These are phyloP conservation scores for Durusdinium trenchii DNA, from an alignment of 73 alveolate species.

Conservation along the genomic window DNA sequence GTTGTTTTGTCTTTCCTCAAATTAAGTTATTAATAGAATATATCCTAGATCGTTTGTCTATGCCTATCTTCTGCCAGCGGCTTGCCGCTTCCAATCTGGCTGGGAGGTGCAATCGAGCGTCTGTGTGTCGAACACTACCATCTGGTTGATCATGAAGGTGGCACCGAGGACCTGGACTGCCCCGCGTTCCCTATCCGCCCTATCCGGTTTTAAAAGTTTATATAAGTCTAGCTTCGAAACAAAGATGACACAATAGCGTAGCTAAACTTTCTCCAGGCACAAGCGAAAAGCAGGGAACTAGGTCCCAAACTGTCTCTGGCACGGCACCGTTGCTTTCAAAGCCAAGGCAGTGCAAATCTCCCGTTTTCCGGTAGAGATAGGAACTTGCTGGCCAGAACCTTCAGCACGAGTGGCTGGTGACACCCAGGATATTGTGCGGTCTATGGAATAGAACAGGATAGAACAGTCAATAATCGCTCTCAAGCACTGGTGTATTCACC, in stretches of 20 bases:
- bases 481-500: too few relatives aligned
- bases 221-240: background rate
- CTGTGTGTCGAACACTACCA: conserved; percentile 74
- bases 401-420: background rate
- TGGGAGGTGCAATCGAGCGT: background rate
- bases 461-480: too few relatives aligned
- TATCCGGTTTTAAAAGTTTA: background rate
- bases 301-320: conserved; percentile 27
- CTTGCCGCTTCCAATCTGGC: background rate
- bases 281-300: background rate
- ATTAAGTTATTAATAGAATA: too few relatives aligned
- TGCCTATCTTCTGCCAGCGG: background rate
- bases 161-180: conserved; percentile 75
- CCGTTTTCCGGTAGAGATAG: conserved; percentile 29
- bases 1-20: too few relatives aligned
- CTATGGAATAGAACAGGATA: too few relatives aligned
- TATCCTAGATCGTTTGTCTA: background rate
- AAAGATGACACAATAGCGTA: too few relatives aligned
- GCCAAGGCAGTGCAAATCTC: conserved; percentile 63
- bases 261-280: too few relatives aligned
- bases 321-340: conserved; percentile 79
- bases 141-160: conserved; percentile 70
- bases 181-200: too few relatives aligned
- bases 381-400: conserved; percentile 55
- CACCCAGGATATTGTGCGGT: too few relatives aligned